Conservation (phyloP, 352 stramenopile species). For the Pythium insidiosum region DNA sequence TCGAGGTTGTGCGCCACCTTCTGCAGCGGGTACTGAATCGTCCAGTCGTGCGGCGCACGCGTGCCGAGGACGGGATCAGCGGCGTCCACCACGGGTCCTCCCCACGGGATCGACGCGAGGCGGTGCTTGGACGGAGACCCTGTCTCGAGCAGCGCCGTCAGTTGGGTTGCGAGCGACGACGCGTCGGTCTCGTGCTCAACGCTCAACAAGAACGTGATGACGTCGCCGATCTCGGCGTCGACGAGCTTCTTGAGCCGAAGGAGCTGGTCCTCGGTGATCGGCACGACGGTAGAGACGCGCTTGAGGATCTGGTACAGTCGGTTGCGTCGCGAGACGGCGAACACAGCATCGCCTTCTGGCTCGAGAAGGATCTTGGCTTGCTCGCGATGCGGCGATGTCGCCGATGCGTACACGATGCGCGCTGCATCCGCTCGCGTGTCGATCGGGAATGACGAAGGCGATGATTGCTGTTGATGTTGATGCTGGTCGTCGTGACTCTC, state of each 20-base stretch:
- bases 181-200: conserved; percentile 30
- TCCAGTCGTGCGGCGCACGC: too few relatives aligned
- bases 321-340: conserved; percentile 44
- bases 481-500: too few relatives aligned
- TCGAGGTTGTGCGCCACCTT: conserved; percentile 67
- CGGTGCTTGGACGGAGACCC: conserved; percentile 55
- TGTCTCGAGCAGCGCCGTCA: conserved; percentile 30
- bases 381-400: conserved; percentile 19
- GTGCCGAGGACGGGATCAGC: too few relatives aligned
- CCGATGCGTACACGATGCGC: too few relatives aligned
- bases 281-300: conserved; percentile 31
- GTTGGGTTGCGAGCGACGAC: conserved; percentile 20
- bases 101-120: conserved; percentile 29
- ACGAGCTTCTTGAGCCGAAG: conserved; percentile 64
- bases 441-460: too few relatives aligned
- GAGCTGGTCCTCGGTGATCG: conserved; percentile 52
- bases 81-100: too few relatives aligned
- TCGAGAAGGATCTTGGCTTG: conserved; percentile 54
- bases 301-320: conserved; percentile 64
- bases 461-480: too few relatives aligned
- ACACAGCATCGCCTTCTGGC: conserved; percentile 19
- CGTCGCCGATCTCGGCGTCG: conserved; percentile 59
- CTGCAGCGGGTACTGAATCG: conserved; percentile 61
- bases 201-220: conserved; percentile 49
- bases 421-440: too few relatives aligned